These are phyloP conservation scores for Scheffersomyces insectosa DNA, from an alignment of 1,139 yeast species.

Conservation along the genomic window DNA sequence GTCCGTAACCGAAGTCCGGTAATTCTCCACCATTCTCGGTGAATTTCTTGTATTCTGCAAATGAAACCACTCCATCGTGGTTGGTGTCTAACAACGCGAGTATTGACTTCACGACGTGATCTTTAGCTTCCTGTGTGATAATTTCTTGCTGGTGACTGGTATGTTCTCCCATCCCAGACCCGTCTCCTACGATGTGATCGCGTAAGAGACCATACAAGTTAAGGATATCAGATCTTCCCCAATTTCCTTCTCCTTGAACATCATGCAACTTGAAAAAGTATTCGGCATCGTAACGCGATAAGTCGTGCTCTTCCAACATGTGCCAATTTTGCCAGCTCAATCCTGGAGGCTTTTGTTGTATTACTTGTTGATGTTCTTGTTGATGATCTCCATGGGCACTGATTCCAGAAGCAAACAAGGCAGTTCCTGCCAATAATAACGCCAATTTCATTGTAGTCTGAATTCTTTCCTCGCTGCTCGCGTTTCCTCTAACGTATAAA, in stretches of 20 bases:
- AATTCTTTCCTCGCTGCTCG: no score
- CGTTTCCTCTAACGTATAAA: no score
- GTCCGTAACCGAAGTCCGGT: slow-evolving; percentile 93
- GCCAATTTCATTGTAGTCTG: no score
- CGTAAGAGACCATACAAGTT: slow-evolving; percentile 78
- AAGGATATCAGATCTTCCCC: slow-evolving; percentile 68
- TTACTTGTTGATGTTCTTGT: slow-evolving; percentile 2
- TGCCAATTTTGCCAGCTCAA: slow-evolving; percentile 80
- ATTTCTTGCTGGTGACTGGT: slow-evolving; percentile 54
- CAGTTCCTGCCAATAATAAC: no score
- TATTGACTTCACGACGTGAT: slow-evolving; percentile 57
- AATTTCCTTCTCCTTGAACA: slow-evolving; percentile 49
- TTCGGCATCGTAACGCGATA: slow-evolving; percentile 71
- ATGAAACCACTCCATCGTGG: slow-evolving; percentile 62
- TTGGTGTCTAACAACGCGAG: slow-evolving; percentile 63
- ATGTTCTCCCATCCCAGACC: slow-evolving; percentile 86
- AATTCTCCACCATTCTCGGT: slow-evolving; percentile 64
- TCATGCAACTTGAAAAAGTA: slow-evolving; percentile 86
- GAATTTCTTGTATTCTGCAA: slow-evolving; percentile 74
- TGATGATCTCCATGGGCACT: slow-evolving; percentile 12
- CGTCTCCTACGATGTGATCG: slow-evolving; percentile 77
- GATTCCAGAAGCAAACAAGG: neutral
- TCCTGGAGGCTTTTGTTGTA: slow-evolving; percentile 43
- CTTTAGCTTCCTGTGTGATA: slow-evolving; percentile 57
- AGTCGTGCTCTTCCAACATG: slow-evolving; percentile 83